Evolutionary conservation across 805 yeast species (phyloP).

Genomic region (Candida pseudofarinosa): DNA sequence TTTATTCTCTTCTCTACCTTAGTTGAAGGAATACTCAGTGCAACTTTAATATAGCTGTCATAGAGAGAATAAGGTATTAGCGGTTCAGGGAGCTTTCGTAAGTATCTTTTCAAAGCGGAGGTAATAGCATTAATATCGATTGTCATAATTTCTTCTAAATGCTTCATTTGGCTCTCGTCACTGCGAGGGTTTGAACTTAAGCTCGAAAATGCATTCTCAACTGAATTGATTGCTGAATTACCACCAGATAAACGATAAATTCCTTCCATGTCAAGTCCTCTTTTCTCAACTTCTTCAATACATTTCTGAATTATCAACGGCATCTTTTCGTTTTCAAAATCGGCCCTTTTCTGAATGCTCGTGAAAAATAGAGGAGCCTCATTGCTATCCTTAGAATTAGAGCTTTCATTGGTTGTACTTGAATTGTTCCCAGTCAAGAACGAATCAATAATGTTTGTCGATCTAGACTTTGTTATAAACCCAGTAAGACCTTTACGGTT

Average conservation of each 20-base stretch:
- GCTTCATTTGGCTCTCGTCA: constrained; percentile 31
- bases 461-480: constrained; percentile 40
- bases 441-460: constrained; percentile 43
- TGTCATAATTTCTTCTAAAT: constrained; percentile 32
- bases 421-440: constrained; percentile 17
- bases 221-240: constrained; percentile 56
- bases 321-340: constrained; percentile 54
- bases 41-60: constrained; percentile 58
- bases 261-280: constrained; percentile 81
- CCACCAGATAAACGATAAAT: constrained; percentile 89
- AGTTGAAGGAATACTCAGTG: constrained; percentile 26
- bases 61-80: constrained; percentile 69
- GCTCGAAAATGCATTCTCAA: constrained; percentile 39
- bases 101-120: constrained; percentile 79
- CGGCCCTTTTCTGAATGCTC: constrained; percentile 60
- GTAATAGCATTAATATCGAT: constrained; percentile 86
- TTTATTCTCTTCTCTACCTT: constrained; percentile 28
- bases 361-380: constrained; percentile 40
- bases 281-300: constrained; percentile 67
- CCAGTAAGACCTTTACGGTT: constrained; percentile 13
- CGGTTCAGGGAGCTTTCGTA: constrained; percentile 82
- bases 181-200: constrained; percentile 19
- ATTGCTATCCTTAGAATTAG: constrained; percentile 6
- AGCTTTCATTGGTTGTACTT: constrained; percentile 4
- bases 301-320: constrained; percentile 75